Conservation (phyloP, 1,284 basidiomycete species). For the Naganishia sp. region DNA sequence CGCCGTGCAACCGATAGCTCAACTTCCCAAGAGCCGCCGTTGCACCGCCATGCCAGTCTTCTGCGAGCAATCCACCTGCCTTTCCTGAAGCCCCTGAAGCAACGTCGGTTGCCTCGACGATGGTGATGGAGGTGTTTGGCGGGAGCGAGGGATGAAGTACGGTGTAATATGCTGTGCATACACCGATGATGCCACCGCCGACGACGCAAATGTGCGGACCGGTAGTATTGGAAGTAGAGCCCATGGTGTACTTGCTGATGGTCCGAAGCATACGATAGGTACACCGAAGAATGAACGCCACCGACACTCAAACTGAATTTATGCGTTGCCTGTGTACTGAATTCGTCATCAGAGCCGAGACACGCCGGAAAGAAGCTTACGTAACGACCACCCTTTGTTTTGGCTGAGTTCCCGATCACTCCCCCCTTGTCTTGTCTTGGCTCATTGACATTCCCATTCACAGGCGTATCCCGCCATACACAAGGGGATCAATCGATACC, state of each 20-base stretch:
- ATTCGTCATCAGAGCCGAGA: slow-evolving; percentile 7
- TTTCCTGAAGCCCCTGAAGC: slow-evolving; percentile 76
- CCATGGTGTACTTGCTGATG: slow-evolving; percentile 9
- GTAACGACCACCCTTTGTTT: background rate
- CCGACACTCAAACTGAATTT: background rate
- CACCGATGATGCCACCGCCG: slow-evolving; percentile 76
- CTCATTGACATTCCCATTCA: background rate
- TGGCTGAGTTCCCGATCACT: slow-evolving; percentile 3
- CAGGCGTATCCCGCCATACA: too few relatives aligned
- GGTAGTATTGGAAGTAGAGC: background rate
- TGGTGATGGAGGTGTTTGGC: slow-evolving; percentile 53
- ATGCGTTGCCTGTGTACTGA: background rate
- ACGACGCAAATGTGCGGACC: slow-evolving; percentile 41
- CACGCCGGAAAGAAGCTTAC: background rate
- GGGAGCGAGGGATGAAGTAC: slow-evolving; percentile 39
- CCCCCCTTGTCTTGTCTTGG: background rate
- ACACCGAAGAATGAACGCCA: background rate
- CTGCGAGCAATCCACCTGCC: slow-evolving; percentile 86
- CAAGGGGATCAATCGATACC: background rate
- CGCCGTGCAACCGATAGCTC: slow-evolving; percentile 73
- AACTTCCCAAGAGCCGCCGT: slow-evolving; percentile 46
- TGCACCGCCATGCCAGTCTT: slow-evolving; percentile 66
- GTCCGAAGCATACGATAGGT: background rate
- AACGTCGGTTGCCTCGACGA: slow-evolving; percentile 73
- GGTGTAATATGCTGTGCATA: slow-evolving; percentile 65